These are phyloP conservation scores for Rhynchosporium agropyri DNA, from an alignment of 2,329 filamentous ascomycete species.

Conservation along the genomic window DNA sequence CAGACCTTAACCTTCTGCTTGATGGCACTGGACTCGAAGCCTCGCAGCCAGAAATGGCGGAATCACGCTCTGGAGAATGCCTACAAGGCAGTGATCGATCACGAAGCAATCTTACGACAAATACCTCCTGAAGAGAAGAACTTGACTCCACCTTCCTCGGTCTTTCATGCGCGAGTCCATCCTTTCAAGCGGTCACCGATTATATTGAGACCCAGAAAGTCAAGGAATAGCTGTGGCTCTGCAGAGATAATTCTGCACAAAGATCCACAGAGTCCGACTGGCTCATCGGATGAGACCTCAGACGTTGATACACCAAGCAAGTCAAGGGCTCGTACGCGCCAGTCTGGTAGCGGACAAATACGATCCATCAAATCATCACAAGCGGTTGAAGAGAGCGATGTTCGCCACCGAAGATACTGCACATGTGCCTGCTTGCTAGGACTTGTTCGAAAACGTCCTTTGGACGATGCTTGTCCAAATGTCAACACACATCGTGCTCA, in stretches of 20 bases:
- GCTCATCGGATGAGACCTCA: conserved; percentile 2
- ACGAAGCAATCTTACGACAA: conserved; percentile 15
- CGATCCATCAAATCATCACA: conserved; percentile 23
- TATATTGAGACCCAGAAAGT: conserved; percentile 7
- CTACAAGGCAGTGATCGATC: conserved; percentile 22
- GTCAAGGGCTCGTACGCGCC: conserved; percentile 24
- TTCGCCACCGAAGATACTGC: conserved; percentile 27
- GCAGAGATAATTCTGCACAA: neutral
- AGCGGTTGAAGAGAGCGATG: conserved; percentile 28
- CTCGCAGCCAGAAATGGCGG: conserved; percentile 29
- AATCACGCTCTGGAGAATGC: conserved; percentile 27
- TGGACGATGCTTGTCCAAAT: conserved; percentile 32
- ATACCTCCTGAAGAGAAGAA: conserved; percentile 2
- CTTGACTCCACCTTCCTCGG: neutral
- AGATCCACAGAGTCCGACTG: conserved; percentile 10
- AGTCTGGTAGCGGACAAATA: conserved; percentile 24
- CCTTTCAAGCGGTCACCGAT: conserved; percentile 3
- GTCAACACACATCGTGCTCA: conserved; percentile 27
- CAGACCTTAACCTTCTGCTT: conserved; percentile 30
- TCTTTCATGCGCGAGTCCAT: conserved; percentile 1
- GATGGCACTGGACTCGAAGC: conserved; percentile 28
- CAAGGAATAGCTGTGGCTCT: conserved; percentile 9
- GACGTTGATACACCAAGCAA: conserved; percentile 25
- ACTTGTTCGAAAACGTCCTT: conserved; percentile 27
- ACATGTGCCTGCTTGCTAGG: conserved; percentile 31